phyloP scores from a whole-genome alignment of 306 rosid genomes.

The Biancaea sappan region DNA sequence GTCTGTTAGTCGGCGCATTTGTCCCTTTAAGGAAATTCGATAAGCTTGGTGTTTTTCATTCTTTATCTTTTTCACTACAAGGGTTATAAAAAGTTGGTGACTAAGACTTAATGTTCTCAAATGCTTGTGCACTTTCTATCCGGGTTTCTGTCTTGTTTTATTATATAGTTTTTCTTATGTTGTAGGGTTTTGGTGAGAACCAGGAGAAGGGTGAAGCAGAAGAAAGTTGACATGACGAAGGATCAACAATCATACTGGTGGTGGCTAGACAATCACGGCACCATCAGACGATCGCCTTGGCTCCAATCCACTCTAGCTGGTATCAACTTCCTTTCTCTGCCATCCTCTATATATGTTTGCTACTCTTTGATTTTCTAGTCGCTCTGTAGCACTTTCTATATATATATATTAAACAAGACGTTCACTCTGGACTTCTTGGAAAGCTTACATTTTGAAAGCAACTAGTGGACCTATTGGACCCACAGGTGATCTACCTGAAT shows the following conservation, averaged over 20 bases:
- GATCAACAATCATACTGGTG: slow-evolving; percentile 61
- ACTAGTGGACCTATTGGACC: not conserved
- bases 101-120: not conserved
- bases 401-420: not conserved
- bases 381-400: not conserved
- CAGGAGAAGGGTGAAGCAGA: slow-evolving; percentile 33
- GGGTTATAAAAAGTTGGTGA: not conserved
- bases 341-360: not conserved
- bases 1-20: slow-evolving; percentile 26
- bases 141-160: slow-evolving; percentile 1
- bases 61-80: slow-evolving; percentile 1
- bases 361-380: not conserved
- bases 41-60: not conserved
- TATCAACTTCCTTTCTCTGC: slow-evolving; percentile 29
- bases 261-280: slow-evolving; percentile 67
- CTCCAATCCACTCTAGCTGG: slow-evolving; percentile 79
- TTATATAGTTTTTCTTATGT: not conserved
- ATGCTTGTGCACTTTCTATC: not conserved
- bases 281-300: slow-evolving; percentile 67
- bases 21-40: slow-evolving; percentile 14
- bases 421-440: not conserved
- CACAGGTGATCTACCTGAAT: not conserved
- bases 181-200: slow-evolving; percentile 12
- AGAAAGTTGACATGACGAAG: slow-evolving; percentile 42
- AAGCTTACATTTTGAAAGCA: too few relatives aligned